These are phyloP conservation scores for Camellia oleifera DNA, from an alignment of 179 eudicot species.

Conservation along the genomic window DNA sequence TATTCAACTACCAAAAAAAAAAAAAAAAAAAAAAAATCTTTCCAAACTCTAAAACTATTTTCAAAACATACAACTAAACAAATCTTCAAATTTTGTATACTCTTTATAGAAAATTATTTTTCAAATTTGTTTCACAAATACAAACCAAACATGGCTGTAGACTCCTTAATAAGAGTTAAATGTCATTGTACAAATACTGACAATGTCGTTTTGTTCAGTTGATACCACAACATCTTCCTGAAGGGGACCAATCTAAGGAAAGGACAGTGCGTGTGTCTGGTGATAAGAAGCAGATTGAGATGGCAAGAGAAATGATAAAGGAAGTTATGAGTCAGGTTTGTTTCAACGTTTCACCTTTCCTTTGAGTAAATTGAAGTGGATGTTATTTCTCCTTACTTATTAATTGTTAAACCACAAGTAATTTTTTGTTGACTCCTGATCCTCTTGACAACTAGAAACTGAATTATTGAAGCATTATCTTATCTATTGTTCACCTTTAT, in stretches of 20 bases:
- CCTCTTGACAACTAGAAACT: not conserved
- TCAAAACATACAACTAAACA: no score
- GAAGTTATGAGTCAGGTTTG: conserved; percentile 97
- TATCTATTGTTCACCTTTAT: not conserved
- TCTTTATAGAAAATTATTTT: no score
- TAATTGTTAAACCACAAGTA: not conserved
- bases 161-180: not conserved
- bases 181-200: not conserved
- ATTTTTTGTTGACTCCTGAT: not conserved
- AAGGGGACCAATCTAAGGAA: conserved; percentile 78
- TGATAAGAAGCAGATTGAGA: conserved; percentile 78
- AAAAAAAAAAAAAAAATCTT: no score
- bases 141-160: not conserved
- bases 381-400: not conserved
- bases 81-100: no score
- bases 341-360: conserved; percentile 13
- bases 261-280: conserved; percentile 86
- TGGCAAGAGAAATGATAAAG: conserved; percentile 81
- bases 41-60: no score
- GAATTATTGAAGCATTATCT: not conserved
- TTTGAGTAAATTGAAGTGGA: conserved; percentile 10
- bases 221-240: conserved; percentile 63
- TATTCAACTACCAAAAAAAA: no score
- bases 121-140: not conserved
- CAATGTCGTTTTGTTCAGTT: conserved; percentile 39